Evolutionary conservation across 371 early-diverging fungal species (phyloP), one percentile per base, ranked within the genome.

Genomic region (Mucor circinelloides): DNA sequence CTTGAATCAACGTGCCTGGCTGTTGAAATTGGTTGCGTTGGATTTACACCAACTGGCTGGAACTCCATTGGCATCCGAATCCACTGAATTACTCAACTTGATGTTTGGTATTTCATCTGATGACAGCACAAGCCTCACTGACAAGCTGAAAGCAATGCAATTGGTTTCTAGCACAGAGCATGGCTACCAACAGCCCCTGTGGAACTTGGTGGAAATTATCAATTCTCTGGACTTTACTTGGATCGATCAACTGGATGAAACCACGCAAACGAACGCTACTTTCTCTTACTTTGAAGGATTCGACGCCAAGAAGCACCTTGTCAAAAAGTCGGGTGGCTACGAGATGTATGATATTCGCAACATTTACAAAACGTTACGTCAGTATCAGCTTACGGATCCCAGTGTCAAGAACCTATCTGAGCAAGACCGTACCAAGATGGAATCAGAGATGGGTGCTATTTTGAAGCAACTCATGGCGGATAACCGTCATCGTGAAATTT

Each of bases 1-100:
- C 61, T 82, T 95, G 50, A 86, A 94, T 64, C 93, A 92, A 57
- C 90, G 93, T 27, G 87, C 95, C 2, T 96, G 96, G 96, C 74
- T 95, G 17, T 81, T 96, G 80, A 85, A 92, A 58, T 75, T 87
- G 42, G 72, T 93, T n/a, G 93, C 95, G 0, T 69, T 96, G 50
- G 95, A 94, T 71, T 76, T 94, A 40, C 94, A 91, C 57, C 76
- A 79, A 23, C 50, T 62, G 10, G 32, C 40, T 7, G 34, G 44
- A 13, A 60, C 68, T 10, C 25, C 52, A 34, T 38, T 12, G 31
- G 66, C 80, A 86, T 66, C 69, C 6, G 59, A 46, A 13, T 44
- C 63, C 7, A 23, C 50, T 19, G 50, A 34, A 12, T n/a, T 74
- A 4, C 58, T 74, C 7, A 34, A 68, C 3, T 40, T 65, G 27